Base-by-base conservation (phyloP, 2,329 filamentous ascomycete species). In the Ascochyta pisi region DNA sequence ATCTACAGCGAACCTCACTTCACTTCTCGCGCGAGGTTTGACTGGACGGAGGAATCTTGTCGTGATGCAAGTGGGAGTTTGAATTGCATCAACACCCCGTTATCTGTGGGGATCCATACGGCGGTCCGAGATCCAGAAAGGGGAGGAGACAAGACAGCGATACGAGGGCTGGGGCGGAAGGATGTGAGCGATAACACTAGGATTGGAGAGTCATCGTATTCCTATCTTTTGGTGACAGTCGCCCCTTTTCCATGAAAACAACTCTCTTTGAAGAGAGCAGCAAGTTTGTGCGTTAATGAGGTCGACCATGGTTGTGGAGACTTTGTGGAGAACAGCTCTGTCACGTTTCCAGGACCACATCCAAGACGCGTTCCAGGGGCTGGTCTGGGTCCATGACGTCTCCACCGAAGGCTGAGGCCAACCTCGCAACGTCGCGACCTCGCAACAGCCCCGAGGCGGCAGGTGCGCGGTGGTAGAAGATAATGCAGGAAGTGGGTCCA, bases 101-200 rank as follows among this genome's bases (percentile, higher is more conserved):
- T 42, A 41, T 42, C 37, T 16, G 47, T 39, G 53, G 47, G 42
- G 53, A 50, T 42, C 13, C 53, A 47, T 29, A 3, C 5, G 9
- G 23, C 47, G 47, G 53, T 43, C 42, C 37, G n/a, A 38, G n/a
- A 16, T 37, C 43, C 42, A 42, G 38, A 46, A 48, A 39, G 31
- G 53, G 53, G 48, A 56, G 53, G 53, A 47, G 38, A 43, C 53
- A 56, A 56, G 53, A 4, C n/a, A 8, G 7, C 3, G 40, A 37
- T 54, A 54, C 50, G 50, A 54, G 44, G 15, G 29, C 12, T 26
- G 10, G 39, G n/a, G 19, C 23, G 8, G n/a, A 24, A 19, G 33
- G 39, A 38, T 38, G 29, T 13, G 29, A n/a, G n/a, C 39, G 29
- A 15, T 31, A 7, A 15, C 6, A 15, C 5, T 37, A 31, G 15